Base-by-base conservation (phyloP, 78 protist genomes). In the Parvularia atlantis region DNA sequence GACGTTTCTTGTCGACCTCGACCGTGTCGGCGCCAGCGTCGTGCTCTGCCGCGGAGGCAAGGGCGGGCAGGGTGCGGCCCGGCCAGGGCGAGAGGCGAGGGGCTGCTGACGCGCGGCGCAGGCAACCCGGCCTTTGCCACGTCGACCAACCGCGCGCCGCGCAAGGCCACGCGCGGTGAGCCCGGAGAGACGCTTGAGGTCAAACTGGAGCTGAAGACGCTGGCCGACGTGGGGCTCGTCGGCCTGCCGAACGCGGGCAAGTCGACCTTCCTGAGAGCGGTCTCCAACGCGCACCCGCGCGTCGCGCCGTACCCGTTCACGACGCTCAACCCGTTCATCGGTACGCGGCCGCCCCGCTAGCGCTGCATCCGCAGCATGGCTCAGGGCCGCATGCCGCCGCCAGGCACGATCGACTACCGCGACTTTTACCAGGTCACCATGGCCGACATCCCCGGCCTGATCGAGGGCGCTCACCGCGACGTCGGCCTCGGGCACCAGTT, bases 301-400 rank as follows among this genome's bases (percentile, higher is more conserved):
- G 78, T 78, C 3, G 83, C 78, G 17, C 44, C 52, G 36, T 82
- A 82, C 68, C 66, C 87, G 19, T 82, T 82, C 74, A 82, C 87
- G 19, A 82, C 87, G 28, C 46, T 82, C 31, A 2, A 65, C 43
- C 80, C 80, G 36, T 36, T 1, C 28, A 20, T 75, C 31, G 80
- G 75, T 1, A 2, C n/a, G n/a, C n/a, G n/a, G n/a, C n/a, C n/a
- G n/a, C n/a, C n/a, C n/a, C n/a, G n/a, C n/a, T n/a, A n/a, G n/a
- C n/a, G n/a, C n/a, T n/a, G n/a, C n/a, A n/a, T n/a, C n/a, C n/a
- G n/a, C n/a, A n/a, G n/a, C n/a, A n/a, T n/a, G n/a, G n/a, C n/a
- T n/a, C n/a, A n/a, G n/a, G n/a, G n/a, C n/a, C n/a, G n/a, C n/a
- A n/a, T n/a, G n/a, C n/a, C n/a, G n/a, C n/a, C n/a, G n/a, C n/a